phyloP scores from a whole-genome alignment of 306 rosid species.

The Dryas drummondii region DNA sequence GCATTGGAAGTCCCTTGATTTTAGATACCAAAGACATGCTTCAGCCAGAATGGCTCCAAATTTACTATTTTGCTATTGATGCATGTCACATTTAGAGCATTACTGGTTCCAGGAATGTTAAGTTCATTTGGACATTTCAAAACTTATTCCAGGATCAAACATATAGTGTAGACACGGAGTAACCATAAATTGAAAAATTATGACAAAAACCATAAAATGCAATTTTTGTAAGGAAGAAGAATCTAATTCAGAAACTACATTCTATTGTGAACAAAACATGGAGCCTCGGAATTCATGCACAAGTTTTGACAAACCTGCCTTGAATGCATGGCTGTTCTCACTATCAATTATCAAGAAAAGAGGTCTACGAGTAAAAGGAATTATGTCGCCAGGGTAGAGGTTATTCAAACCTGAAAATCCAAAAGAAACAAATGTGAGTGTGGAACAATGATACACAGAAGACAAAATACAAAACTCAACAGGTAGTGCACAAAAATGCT shows the following conservation, averaged over 20 bases:
- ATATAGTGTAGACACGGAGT: constrained; percentile 6
- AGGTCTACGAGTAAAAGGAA: constrained; percentile 95
- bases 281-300: constrained; percentile 39
- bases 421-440: constrained; percentile 27
- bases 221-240: constrained; percentile 12
- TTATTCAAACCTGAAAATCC: constrained; percentile 68
- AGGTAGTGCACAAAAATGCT: neutral
- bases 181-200: neutral
- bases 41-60: constrained; percentile 15
- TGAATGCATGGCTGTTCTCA: constrained; percentile 99
- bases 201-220: constrained; percentile 6
- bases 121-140: constrained; percentile 8
- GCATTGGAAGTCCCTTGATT: neutral
- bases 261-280: constrained; percentile 24
- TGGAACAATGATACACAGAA: constrained; percentile 18
- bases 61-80: constrained; percentile 15
- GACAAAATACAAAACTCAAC: neutral
- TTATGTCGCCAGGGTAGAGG: constrained; percentile 89
- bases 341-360: constrained; percentile 94
- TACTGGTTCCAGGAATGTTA: neutral
- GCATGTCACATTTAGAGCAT: neutral
- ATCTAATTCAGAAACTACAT: constrained; percentile 26
- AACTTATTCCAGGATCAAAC: constrained; percentile 22
- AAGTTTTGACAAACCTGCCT: constrained; percentile 99
- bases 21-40: constrained; percentile 15